phyloP scores from a whole-genome alignment of 306 rosid species.

The Geum urbanum region DNA sequence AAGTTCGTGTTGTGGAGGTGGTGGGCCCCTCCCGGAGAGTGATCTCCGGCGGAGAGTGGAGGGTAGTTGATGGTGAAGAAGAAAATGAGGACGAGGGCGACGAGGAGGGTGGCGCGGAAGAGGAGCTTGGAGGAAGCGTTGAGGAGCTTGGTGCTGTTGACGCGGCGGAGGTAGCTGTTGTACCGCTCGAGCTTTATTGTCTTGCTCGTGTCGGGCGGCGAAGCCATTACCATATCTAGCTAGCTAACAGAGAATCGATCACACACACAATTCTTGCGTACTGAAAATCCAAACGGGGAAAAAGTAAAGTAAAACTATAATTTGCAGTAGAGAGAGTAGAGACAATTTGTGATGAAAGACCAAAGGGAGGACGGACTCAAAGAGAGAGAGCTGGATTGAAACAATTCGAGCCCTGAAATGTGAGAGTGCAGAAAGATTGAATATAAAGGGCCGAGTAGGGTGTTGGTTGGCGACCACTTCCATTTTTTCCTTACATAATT shows the following conservation, averaged over 20 bases:
- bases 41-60: constrained; percentile 35
- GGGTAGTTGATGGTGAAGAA: constrained; percentile 82
- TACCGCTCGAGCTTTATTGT: constrained; percentile 80
- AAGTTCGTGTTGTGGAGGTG: constrained; percentile 40
- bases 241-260: background rate
- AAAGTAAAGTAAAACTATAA: background rate
- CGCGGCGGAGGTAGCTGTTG: constrained; percentile 75
- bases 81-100: constrained; percentile 62
- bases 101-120: constrained; percentile 71
- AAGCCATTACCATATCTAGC: constrained; percentile 42
- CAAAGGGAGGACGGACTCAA: background rate
- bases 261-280: background rate
- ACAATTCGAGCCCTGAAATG: constrained; percentile 55
- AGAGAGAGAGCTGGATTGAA: constrained; percentile 30
- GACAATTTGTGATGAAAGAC: background rate
- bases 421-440: constrained; percentile 28
- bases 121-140: constrained; percentile 87
- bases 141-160: constrained; percentile 78
- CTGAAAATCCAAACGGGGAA: too few relatives aligned
- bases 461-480: constrained; percentile 72
- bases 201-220: constrained; percentile 90
- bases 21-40: background rate
- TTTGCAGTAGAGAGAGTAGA: background rate
- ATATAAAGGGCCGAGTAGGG: constrained; percentile 52
- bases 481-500: constrained; percentile 35